These are phyloP conservation scores for Iberis pinnata DNA, from an alignment of 345 rosid species.

Conservation along the genomic window DNA sequence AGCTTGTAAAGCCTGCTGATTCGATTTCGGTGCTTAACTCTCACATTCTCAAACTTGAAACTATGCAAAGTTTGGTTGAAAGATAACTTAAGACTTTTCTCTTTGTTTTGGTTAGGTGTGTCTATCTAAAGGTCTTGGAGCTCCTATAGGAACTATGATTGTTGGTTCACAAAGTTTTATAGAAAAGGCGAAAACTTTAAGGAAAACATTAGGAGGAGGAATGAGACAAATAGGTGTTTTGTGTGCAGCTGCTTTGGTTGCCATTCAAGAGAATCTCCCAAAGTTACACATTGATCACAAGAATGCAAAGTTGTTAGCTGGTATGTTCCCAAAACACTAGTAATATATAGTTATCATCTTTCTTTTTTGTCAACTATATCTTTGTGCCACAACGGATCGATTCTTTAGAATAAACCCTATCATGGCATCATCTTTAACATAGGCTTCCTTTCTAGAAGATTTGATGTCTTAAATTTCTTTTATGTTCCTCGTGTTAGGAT, in stretches of 20 bases:
- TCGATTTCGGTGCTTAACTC: slow-evolving; percentile 58
- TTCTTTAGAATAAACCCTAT: too few relatives aligned
- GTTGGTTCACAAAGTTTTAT: slow-evolving; percentile 81
- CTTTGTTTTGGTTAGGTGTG: slow-evolving; percentile 44
- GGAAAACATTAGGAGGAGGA: slow-evolving; percentile 94
- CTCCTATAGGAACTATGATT: slow-evolving; percentile 82
- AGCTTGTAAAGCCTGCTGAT: slow-evolving; percentile 80
- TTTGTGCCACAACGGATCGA: too few relatives aligned
- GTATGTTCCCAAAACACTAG: slow-evolving; percentile 31
- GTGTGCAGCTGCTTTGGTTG: slow-evolving; percentile 78
- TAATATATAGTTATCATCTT: too few relatives aligned
- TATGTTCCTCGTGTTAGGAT: too few relatives aligned
- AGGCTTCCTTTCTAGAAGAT: too few relatives aligned
- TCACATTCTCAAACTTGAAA: too few relatives aligned
- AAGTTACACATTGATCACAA: slow-evolving; percentile 79
- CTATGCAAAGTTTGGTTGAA: background rate
- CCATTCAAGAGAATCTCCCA: slow-evolving; percentile 49
- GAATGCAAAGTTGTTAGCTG: slow-evolving; percentile 72
- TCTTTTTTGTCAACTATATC: too few relatives aligned
- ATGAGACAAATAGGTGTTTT: slow-evolving; percentile 85
- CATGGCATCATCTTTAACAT: too few relatives aligned
- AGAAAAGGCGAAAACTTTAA: slow-evolving; percentile 62
- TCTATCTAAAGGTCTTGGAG: slow-evolving; percentile 86
- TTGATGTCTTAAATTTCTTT: too few relatives aligned
- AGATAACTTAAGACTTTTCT: background rate